These are phyloP conservation scores for Cylindrotheca closterium DNA, from an alignment of 108 stramenopile genomes.

Conservation along the genomic window DNA sequence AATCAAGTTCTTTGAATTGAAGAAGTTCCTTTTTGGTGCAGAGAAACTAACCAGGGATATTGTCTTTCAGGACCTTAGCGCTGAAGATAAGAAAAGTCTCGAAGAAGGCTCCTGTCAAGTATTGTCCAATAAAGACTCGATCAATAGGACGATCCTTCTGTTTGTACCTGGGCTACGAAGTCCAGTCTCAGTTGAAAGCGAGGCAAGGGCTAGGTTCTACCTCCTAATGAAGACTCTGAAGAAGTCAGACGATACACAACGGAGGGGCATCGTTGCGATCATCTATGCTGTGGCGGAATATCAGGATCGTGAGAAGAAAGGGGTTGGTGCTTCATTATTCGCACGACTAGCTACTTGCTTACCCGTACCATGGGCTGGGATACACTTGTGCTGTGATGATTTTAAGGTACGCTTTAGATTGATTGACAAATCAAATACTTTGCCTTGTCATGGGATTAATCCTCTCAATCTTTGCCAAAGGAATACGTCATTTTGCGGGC, in stretches of 20 bases:
- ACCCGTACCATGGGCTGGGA: not conserved
- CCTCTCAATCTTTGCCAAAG: too few relatives aligned
- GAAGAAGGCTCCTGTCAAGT: slow-evolving; percentile 17
- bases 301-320: not conserved
- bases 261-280: slow-evolving; percentile 7
- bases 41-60: slow-evolving; percentile 23
- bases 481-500: not conserved
- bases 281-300: not conserved
- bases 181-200: slow-evolving; percentile 5
- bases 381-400: not conserved
- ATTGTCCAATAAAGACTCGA: slow-evolving; percentile 18
- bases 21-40: slow-evolving; percentile 24
- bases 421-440: too few relatives aligned
- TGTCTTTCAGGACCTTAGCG: slow-evolving; percentile 6
- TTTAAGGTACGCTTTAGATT: too few relatives aligned
- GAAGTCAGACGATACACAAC: slow-evolving; percentile 20
- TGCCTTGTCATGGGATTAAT: too few relatives aligned
- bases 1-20: slow-evolving; percentile 28
- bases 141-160: slow-evolving; percentile 14
- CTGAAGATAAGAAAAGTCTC: slow-evolving; percentile 3
- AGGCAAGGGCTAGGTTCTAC: slow-evolving; percentile 24
- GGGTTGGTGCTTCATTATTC: not conserved
- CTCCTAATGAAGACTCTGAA: slow-evolving; percentile 3
- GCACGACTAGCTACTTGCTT: not conserved
- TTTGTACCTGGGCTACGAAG: slow-evolving; percentile 2